A percentile compares a stretch with the other conserved stretches of the same genome.
Evolutionary conservation across 2,329 filamentous ascomycete genomes (phyloP).

Genomic region (Pseudocercospora eumusae): DNA sequence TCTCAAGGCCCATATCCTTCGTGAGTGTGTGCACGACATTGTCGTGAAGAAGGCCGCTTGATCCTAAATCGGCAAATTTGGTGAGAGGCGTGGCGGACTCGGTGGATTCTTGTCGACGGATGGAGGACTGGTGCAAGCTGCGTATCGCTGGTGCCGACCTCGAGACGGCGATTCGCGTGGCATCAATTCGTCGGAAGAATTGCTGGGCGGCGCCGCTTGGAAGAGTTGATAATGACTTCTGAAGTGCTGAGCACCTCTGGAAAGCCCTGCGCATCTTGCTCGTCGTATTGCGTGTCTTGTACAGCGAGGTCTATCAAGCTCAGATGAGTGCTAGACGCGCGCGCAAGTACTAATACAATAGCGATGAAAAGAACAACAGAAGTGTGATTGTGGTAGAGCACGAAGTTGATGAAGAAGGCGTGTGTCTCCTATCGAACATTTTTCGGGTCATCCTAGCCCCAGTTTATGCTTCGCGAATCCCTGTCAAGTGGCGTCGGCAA

Average conservation of each 20-base stretch:
- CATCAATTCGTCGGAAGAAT: conserved; percentile 19
- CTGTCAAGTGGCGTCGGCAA: background rate
- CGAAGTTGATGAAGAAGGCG: background rate
- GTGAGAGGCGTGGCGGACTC: conserved; percentile 39
- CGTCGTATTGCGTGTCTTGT: background rate
- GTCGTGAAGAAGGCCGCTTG: conserved; percentile 58
- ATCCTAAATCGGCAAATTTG: conserved; percentile 48
- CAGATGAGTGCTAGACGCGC: background rate
- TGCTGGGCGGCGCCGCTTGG: conserved; percentile 21
- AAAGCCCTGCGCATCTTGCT: conserved; percentile 37
- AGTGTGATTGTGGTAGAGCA: conserved; percentile 11
- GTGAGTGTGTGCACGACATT: conserved; percentile 70
- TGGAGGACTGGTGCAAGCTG: conserved; percentile 42
- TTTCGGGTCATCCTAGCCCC: conserved; percentile 5
- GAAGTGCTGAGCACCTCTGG: conserved; percentile 36
- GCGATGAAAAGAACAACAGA: conserved; percentile 15
- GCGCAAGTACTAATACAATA: conserved; percentile 1
- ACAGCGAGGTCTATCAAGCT: background rate
- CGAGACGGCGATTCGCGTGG: conserved; percentile 41
- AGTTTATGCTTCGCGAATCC: conserved; percentile 1
- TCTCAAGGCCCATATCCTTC: conserved; percentile 70
- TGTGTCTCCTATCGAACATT: conserved; percentile 19
- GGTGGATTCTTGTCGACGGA: conserved; percentile 41
- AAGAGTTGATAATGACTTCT: conserved; percentile 28
- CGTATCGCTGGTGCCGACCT: conserved; percentile 39